Evolutionary conservation across 2,329 filamentous ascomycete species (phyloP), one percentile per base, ranked within the genome.

Genomic region (Cryphonectria parasitica): DNA sequence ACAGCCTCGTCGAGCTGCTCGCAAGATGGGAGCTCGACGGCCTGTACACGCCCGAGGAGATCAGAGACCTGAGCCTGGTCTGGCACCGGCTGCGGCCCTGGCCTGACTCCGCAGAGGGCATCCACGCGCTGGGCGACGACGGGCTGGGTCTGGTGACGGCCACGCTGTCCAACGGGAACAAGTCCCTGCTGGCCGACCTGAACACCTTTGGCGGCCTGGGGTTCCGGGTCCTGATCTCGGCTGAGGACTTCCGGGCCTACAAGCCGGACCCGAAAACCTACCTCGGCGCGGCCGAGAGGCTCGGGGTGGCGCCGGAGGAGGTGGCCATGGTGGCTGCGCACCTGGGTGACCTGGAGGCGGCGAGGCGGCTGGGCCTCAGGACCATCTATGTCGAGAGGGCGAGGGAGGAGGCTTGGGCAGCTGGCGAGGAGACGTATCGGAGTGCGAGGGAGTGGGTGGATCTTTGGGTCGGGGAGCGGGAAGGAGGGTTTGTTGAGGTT

Each of bases 261-360:
- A 96, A 96, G 82, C 92, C 92, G 0, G 85, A 88, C 72, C 86
- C 88, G 10, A 82, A 79, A 66, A 89, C 91, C 1, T 96, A 96
- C 77, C 83, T 87, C 1, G 92, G 92, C 4, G 92, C 91, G 0
- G 91, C 85, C 2, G 79, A 83, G 69, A 87, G 86, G 0, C 72
- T 90, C 58, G 75, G 85, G 72, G 36, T n/a, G 7, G 7, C 7
- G 56, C 86, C 90, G 0, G 77, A 78, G 2, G 84, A 94, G 76
- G 91, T 93, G 70, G 91, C 89, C 28, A 89, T 96, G 88, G 91
- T 96, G 28, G 93, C 93, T 22, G 90, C 92, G 52, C 92, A 95
- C 80, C 80, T 95, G 70, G 79, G 77, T 7, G 93, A 95, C 79
- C 80, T 96, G 68, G 82, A 87, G 72, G 91, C 86, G 0, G 93